These are phyloP conservation scores for Fusarium sp. DNA, from an alignment of 2,329 filamentous ascomycete genomes.

Conservation along the genomic window DNA sequence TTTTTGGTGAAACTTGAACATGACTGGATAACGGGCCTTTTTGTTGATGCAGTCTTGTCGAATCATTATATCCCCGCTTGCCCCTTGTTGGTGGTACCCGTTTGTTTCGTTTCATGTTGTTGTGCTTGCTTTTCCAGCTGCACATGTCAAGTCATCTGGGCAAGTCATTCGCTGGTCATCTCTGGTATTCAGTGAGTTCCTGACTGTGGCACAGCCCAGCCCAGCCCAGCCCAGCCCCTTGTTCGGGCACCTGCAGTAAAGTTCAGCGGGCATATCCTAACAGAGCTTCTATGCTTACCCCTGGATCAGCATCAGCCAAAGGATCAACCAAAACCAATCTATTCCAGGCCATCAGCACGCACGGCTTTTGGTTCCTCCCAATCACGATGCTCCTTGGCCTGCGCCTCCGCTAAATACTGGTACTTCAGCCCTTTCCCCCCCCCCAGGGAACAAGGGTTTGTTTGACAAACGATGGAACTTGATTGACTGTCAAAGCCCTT, in stretches of 20 bases:
- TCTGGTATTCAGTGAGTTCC: background rate
- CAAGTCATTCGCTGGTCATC: background rate
- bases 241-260: constrained; percentile 6
- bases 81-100: constrained; percentile 1
- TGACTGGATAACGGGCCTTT: background rate
- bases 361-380: constrained; percentile 9
- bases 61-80: no score
- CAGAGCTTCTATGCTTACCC: background rate
- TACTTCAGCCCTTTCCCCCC: background rate
- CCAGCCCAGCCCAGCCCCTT: constrained; percentile 17
- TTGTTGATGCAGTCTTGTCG: no score
- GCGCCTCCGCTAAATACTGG: constrained; percentile 28
- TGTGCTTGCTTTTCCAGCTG: background rate
- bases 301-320: constrained; percentile 10
- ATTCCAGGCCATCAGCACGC: constrained; percentile 11
- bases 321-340: constrained; percentile 23
- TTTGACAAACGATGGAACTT: constrained; percentile 1
- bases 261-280: background rate
- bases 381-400: constrained; percentile 17
- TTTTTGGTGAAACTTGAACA: constrained; percentile 22
- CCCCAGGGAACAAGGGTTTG: constrained; percentile 20
- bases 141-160: background rate
- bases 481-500: background rate
- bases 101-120: constrained; percentile 35
- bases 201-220: constrained; percentile 5